A percentile compares a stretch with the other conserved stretches of the same genome.
phyloP scores from a whole-genome alignment of 2,329 filamentous ascomycete species.

The Lasiodiplodia citricola region DNA sequence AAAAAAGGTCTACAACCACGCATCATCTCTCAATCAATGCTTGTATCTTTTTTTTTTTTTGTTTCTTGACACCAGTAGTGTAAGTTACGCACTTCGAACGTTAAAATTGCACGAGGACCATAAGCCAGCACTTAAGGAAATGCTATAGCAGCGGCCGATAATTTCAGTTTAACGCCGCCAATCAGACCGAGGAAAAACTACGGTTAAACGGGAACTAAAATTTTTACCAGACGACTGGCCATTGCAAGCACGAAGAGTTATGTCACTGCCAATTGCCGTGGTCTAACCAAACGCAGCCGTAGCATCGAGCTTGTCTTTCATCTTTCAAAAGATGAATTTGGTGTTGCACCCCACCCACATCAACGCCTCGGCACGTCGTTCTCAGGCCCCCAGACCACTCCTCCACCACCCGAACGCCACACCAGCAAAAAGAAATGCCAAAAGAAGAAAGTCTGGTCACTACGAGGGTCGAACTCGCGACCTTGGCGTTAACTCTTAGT shows the following conservation, averaged over 20 bases:
- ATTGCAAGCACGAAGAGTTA: not conserved
- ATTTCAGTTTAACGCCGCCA: not conserved
- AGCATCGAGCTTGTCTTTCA: not conserved
- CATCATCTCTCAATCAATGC: too few species aligned
- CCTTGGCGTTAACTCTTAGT: not conserved
- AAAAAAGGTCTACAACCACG: too few species aligned
- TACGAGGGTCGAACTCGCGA: conserved; percentile 1
- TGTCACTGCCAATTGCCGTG: not conserved
- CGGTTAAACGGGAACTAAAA: not conserved
- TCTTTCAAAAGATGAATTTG: not conserved
- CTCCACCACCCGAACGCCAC: not conserved
- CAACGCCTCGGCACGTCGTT: not conserved
- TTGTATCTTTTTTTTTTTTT: not conserved
- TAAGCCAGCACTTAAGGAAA: too few species aligned
- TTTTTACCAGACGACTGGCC: not conserved
- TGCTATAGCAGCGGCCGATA: too few species aligned
- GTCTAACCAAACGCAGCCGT: not conserved
- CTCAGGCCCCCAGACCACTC: not conserved
- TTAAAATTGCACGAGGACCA: too few species aligned
- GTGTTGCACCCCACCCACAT: not conserved
- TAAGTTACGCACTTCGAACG: not conserved
- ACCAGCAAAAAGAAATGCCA: not conserved
- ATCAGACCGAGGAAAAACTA: not conserved
- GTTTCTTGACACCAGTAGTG: too few species aligned
- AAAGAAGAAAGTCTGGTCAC: not conserved